phyloP scores from a whole-genome alignment of 306 rosid genomes.

The Dicorynia guianensis region DNA sequence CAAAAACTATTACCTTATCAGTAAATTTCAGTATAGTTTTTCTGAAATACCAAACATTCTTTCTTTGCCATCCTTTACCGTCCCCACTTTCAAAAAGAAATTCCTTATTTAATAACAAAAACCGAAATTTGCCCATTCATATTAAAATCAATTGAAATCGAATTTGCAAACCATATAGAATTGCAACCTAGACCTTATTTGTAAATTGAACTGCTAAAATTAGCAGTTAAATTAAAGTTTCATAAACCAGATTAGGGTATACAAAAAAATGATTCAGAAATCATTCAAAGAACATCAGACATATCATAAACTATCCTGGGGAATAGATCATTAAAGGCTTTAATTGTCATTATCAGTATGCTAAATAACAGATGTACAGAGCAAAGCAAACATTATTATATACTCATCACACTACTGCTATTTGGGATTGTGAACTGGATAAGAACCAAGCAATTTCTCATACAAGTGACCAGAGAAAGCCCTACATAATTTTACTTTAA shows the following conservation, averaged over 20 bases:
- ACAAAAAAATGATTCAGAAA: conserved; percentile 8
- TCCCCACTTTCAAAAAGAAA: too few relatives aligned
- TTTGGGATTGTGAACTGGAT: conserved; percentile 18
- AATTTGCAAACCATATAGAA: neutral
- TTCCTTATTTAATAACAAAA: too few relatives aligned
- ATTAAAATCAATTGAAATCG: neutral
- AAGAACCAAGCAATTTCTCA: conserved; percentile 23
- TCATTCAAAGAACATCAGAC: conserved; percentile 32
- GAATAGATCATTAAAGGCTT: conserved; percentile 26
- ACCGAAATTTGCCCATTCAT: neutral
- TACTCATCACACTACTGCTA: conserved; percentile 36
- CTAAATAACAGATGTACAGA: conserved; percentile 25
- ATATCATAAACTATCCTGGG: conserved; percentile 35
- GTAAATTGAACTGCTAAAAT: too few relatives aligned
- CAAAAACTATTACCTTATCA: neutral
- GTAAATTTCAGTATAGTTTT: neutral
- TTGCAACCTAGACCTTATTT: too few relatives aligned
- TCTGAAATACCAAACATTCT: too few relatives aligned
- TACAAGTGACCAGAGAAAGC: neutral
- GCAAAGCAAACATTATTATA: conserved; percentile 28
- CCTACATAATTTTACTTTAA: conserved; percentile 35
- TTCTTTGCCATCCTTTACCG: too few relatives aligned
- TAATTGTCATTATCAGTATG: conserved; percentile 7
- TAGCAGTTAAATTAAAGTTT: too few relatives aligned
- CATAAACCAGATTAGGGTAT: conserved; percentile 47